Percentiles rank a stretch among this genome's conserved stretches.
Conservation (phyloP, 1,284 basidiomycete genomes). For the Apiotrichum mycotoxinovorans region DNA sequence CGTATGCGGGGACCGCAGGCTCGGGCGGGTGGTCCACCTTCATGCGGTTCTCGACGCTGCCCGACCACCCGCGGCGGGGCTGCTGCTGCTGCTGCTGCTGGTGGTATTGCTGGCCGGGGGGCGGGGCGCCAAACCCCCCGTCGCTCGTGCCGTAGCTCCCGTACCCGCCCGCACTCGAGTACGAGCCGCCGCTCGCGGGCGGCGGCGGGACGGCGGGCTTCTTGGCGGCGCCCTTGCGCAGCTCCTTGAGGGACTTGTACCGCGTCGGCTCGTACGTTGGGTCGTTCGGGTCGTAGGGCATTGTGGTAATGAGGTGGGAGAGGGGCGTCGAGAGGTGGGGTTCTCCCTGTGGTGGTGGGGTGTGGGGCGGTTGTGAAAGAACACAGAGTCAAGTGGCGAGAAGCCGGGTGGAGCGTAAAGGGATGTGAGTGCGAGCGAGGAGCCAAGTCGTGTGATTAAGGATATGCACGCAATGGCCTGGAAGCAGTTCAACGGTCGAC, state of each 20-base stretch:
- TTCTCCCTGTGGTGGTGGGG: not conserved
- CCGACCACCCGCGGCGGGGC: not conserved
- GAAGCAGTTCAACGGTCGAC: no score
- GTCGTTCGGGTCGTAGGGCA: not conserved
- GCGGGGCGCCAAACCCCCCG: not conserved
- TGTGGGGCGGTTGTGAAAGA: not conserved
- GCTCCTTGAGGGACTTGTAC: constrained; percentile 15
- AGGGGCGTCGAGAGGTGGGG: not conserved
- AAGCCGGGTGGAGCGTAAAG: no score
- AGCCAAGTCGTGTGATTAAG: no score
- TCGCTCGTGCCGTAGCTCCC: not conserved
- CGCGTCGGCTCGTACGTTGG: constrained; percentile 5
- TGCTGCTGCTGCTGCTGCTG: not conserved
- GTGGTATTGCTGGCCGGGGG: not conserved
- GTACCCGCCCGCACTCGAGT: not conserved
- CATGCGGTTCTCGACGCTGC: not conserved
- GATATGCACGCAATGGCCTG: no score
- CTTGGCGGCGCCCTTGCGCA: constrained; percentile 6
- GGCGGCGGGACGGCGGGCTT: not conserved
- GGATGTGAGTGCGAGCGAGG: no score
- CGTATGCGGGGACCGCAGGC: not conserved
- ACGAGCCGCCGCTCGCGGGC: not conserved
- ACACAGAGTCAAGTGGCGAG: not conserved
- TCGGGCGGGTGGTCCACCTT: not conserved
- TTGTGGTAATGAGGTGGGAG: not conserved